A percentile compares a stretch with the other conserved stretches of the same genome.
These are phyloP conservation scores for Lodderomyces elongisporus DNA, from an alignment of 1,139 yeast genomes.

Conservation along the genomic window DNA sequence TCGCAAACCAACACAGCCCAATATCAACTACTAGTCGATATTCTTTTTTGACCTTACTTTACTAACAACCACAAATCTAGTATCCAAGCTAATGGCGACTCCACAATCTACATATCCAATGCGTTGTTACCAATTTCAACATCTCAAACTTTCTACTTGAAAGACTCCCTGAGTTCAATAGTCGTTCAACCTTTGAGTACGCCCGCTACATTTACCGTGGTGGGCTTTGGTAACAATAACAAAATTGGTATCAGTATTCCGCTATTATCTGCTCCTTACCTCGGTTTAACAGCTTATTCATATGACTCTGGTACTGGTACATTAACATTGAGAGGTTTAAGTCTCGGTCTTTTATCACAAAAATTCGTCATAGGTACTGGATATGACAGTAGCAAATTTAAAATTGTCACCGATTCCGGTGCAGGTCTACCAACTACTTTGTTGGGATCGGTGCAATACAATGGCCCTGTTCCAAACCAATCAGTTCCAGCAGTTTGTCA, in stretches of 20 bases:
- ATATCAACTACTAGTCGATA: no score
- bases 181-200: slow-evolving; percentile 16
- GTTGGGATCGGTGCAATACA: slow-evolving; percentile 11
- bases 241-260: slow-evolving; percentile 19
- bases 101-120: slow-evolving; percentile 19
- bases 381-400: slow-evolving; percentile 12
- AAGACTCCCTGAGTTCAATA: slow-evolving; percentile 16
- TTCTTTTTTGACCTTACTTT: no score
- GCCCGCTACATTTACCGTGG: slow-evolving; percentile 21
- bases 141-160: slow-evolving; percentile 22
- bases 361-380: slow-evolving; percentile 22
- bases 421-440: slow-evolving; percentile 10
- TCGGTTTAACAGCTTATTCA: slow-evolving; percentile 2
- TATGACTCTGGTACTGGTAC: slow-evolving; percentile 19
- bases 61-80: not conserved
- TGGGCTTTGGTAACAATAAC: slow-evolving; percentile 28
- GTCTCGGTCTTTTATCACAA: slow-evolving; percentile 13
- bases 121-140: slow-evolving; percentile 14
- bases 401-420: slow-evolving; percentile 14
- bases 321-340: slow-evolving; percentile 1
- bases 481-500: slow-evolving; percentile 14
- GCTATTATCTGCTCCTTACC: slow-evolving; percentile 11
- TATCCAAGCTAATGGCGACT: slow-evolving; percentile 14
- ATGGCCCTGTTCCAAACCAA: slow-evolving; percentile 6
- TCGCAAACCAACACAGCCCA: no score